A percentile compares a stretch with the other conserved stretches of the same genome.
phyloP scores from a whole-genome alignment of 306 rosid species.

The Quercus agrifolia region DNA sequence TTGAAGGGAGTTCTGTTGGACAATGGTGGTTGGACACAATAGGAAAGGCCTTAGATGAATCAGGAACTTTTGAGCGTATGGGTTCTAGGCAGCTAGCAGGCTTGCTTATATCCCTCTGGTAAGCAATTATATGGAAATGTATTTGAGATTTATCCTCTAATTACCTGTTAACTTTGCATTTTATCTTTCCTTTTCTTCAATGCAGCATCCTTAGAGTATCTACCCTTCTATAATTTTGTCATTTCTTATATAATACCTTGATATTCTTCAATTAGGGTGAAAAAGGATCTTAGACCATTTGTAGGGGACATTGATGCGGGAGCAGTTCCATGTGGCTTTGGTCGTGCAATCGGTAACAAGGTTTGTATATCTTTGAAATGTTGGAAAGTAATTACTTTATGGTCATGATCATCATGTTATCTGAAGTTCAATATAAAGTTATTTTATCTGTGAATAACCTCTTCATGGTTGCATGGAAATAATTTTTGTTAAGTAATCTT shows the following conservation, averaged over 20 bases:
- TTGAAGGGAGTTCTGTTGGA: conserved; percentile 98
- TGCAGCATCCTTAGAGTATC: conserved; percentile 13
- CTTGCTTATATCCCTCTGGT: conserved; percentile 98
- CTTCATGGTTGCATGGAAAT: too few relatives aligned
- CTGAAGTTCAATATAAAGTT: too few relatives aligned
- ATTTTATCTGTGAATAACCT: too few relatives aligned
- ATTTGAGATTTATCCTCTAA: conserved; percentile 11
- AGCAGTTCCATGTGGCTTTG: conserved; percentile 98
- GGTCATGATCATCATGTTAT: too few relatives aligned
- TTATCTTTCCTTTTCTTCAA: conserved; percentile 14
- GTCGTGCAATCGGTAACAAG: conserved; percentile 98
- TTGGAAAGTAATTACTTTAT: too few relatives aligned
- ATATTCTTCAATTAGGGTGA: conserved; percentile 66
- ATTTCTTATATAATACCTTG: conserved; percentile 28
- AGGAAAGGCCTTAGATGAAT: conserved; percentile 92
- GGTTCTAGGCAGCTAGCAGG: conserved; percentile 99
- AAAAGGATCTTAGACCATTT: conserved; percentile 83
- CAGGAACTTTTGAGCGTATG: conserved; percentile 89
- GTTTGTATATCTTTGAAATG: conserved; percentile 40
- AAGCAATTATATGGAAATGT: conserved; percentile 30
- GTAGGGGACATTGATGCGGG: conserved; percentile 95
- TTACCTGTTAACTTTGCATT: conserved; percentile 1
- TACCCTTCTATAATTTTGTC: conserved; percentile 12
- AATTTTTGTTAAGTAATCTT: too few relatives aligned
- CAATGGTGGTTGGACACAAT: conserved; percentile 97